Base-by-base conservation (phyloP, 805 yeast genomes). In the Kodamaea sagamina region DNA sequence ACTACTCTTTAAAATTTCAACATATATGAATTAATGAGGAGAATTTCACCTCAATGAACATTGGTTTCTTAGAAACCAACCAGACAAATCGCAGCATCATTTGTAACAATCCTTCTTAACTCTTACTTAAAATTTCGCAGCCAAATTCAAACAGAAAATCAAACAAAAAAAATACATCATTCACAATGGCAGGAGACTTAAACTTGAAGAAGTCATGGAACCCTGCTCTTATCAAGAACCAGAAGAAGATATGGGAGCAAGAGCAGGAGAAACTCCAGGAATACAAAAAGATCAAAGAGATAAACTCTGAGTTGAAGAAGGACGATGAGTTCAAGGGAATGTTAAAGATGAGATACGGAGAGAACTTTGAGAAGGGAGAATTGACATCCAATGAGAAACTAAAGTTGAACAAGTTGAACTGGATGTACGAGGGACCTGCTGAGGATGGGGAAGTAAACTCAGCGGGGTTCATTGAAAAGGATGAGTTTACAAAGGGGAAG, bases 201-300 rank as follows among this genome's bases (percentile, higher is more conserved):
- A 92, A 92, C 60, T 64, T 90, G 43, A 86, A 92, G 67, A 92
- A 92, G 61, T 92, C 98, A 48, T 92, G 98, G 99, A 89, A 92
- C 62, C 97, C 99, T 2, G 90, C 85, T 36, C 72, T 88, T 39
- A 70, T 86, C 58, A 86, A 84, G 60, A 92, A 92, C 71, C 89
- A 84, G 64, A 83, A 82, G 51, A 86, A 83, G 55, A 90, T 92
- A 26, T 85, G 95, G 92, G 74, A 81, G 50, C 74, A 71, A 42
- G 97, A 93, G 57, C 89, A 87, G 57, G 83, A 83, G 31, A 81
- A 85, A 6, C 65, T 88, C 5, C 76, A 77, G n/a, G 95, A 87
- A 54, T 76, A 82, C 37, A 77, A 77, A 51, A 76, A 77, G 55
- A 79, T 83, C 25, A 74, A 79, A 47, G 82, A 82, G 53, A 66